Evolutionary conservation across 495 filamentous ascomycete genomes (phyloP).

Genomic region (Cercophora samala): DNA sequence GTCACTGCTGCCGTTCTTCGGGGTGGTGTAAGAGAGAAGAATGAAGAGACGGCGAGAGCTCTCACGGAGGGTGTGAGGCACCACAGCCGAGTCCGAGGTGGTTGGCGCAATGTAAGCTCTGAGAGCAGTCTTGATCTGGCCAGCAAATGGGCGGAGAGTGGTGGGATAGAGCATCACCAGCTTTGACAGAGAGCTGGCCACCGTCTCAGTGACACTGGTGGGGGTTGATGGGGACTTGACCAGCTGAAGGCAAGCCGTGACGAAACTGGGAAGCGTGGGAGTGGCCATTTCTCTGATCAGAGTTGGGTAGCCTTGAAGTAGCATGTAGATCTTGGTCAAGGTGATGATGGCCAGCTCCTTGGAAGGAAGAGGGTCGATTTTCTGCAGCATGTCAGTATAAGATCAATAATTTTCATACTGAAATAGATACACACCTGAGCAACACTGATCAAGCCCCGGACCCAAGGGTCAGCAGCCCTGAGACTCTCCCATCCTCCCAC

Average conservation of each 20-base stretch:
- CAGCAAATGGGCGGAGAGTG: constrained; percentile 68
- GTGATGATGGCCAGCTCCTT: constrained; percentile 72
- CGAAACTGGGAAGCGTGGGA: constrained; percentile 70
- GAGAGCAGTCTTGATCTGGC: constrained; percentile 61
- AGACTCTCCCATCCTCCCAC: constrained; percentile 76
- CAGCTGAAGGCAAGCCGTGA: constrained; percentile 67
- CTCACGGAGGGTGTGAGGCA: constrained; percentile 48
- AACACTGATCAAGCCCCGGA: constrained; percentile 65
- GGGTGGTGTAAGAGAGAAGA: constrained; percentile 67
- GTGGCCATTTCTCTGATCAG: constrained; percentile 85
- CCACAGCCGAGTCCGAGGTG: constrained; percentile 40
- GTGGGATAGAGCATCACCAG: constrained; percentile 75
- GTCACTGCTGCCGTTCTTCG: constrained; percentile 66
- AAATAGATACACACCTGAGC: constrained; percentile 55
- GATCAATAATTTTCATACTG: background rate
- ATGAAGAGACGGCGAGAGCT: constrained; percentile 60
- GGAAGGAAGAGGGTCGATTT: constrained; percentile 66
- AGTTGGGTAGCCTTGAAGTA: constrained; percentile 75
- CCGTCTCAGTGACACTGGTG: constrained; percentile 53
- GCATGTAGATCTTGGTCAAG: constrained; percentile 73
- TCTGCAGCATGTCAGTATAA: constrained; percentile 44
- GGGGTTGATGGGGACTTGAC: constrained; percentile 46
- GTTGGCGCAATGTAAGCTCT: constrained; percentile 57
- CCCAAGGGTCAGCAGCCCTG: constrained; percentile 65
- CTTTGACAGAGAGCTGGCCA: constrained; percentile 56